Base-by-base conservation (phyloP, 495 filamentous ascomycete species). In the Friedmanniomyces endolithicus region DNA sequence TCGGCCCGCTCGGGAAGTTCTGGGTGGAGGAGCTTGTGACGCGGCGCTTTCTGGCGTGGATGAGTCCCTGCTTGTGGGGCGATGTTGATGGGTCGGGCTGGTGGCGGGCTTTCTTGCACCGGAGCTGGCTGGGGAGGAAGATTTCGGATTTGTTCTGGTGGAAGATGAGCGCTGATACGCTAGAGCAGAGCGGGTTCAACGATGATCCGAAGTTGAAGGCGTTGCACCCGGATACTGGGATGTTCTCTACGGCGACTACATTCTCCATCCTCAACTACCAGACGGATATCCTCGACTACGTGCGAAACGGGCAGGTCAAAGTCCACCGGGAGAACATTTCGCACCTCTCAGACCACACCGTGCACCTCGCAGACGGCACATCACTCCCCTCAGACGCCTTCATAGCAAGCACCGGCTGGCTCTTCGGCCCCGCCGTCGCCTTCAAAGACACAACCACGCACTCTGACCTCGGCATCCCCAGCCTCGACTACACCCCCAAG, bases 21-120 rank as follows among this genome's bases (percentile, higher is more conserved):
- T 77, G 75, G 69, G 64, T 82, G 7, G 82, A 84, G 64, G 75
- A 85, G 57, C 76, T 92, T 20, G 77, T 85, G 23, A 77, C 73
- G 9, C n/a, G 35, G 27, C 41, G 49, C 40, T 35, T 52, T 20
- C 9, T 37, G 6, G 49, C 49, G 6, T 52, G 35, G 29, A 37
- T 52, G 29, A 52, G 49, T 41, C 29, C 49, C 6, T 52, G n/a
- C 20, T 29, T 52, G 6, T 35, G 49, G 49, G 49, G 55, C 34
- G 55, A 27, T 2, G 23, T 16, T 16, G 40, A 53, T 19, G 48
- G 34, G 20, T 43, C 19, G 27, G 22, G 39, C 19, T 52, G 34
- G 31, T 31, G 34, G 48, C 29, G 25, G 29, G n/a, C 20, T 33
- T 43, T 45, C 19, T 27, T 43, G 31, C 55, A 53, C 40, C 19